Conservation (phyloP, 331 rosid genomes). For the Acacia concinna region DNA sequence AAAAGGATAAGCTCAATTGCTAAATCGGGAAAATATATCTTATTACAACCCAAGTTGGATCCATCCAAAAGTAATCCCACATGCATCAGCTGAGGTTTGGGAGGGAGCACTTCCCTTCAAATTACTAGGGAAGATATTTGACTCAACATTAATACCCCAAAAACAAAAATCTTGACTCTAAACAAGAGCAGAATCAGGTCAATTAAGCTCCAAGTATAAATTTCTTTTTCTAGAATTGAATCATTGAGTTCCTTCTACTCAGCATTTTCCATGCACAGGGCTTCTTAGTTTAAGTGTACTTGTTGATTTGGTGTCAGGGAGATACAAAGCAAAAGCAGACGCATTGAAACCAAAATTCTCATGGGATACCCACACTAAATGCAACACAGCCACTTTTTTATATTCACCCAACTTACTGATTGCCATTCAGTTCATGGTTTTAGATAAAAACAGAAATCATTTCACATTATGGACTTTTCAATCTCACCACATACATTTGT, state of each 20-base stretch:
- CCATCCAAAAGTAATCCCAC: not conserved
- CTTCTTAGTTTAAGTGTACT: not conserved
- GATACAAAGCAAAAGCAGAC: constrained; percentile 3
- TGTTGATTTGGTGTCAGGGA: not conserved
- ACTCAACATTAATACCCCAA: not conserved
- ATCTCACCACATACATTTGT: constrained; percentile 1
- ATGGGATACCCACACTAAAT: not conserved
- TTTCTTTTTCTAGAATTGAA: not conserved
- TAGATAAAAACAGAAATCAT: not conserved
- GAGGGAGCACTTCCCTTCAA: not conserved
- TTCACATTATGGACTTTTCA: not conserved
- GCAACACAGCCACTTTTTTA: not conserved
- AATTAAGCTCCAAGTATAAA: not conserved
- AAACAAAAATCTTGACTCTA: not conserved
- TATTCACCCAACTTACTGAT: not conserved
- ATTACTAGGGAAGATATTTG: not conserved
- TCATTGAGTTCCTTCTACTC: not conserved
- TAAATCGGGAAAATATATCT: not conserved
- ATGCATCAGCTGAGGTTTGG: not conserved
- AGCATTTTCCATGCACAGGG: not conserved
- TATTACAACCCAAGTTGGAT: not conserved
- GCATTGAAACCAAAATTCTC: not conserved
- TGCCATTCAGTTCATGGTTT: constrained; percentile 7
- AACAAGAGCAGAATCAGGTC: constrained; percentile 2
- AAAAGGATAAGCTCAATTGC: not conserved